Evolutionary conservation across 23 red algal genomes (phyloP).

Genomic region (Gracilaria domingensis): DNA sequence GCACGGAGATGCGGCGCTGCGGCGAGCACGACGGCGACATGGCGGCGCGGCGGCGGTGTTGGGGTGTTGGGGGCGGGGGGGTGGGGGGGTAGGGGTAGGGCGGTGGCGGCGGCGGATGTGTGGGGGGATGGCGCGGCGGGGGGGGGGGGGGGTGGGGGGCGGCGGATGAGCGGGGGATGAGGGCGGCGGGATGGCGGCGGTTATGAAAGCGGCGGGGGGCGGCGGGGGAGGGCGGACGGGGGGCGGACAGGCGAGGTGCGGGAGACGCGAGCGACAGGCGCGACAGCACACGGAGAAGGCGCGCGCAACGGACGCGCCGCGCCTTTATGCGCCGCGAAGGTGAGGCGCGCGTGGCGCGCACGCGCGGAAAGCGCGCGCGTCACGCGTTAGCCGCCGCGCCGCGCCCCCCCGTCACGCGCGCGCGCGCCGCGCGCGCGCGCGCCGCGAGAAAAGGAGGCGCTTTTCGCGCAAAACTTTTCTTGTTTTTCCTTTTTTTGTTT

Average conservation of each 20-base stretch:
- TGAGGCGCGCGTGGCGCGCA: neutral
- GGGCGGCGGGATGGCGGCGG: neutral
- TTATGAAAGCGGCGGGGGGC: neutral
- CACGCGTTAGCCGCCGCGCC: neutral
- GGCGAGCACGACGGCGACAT: neutral
- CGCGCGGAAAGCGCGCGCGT: neutral
- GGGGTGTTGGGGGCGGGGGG: neutral
- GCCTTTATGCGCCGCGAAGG: neutral
- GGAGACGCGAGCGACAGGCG: neutral
- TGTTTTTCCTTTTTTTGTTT: too few relatives aligned
- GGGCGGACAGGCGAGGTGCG: neutral
- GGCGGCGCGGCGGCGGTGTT: neutral
- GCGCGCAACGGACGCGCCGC: neutral
- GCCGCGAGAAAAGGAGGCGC: neutral
- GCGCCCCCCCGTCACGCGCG: neutral
- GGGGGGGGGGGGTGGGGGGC: too few relatives aligned
- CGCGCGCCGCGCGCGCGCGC: neutral
- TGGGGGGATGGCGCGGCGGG: neutral
- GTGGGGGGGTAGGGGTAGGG: neutral
- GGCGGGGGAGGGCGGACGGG: neutral
- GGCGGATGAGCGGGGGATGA: neutral
- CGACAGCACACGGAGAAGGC: neutral
- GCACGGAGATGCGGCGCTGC: slow-evolving; percentile 49
- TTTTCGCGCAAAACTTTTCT: too few relatives aligned
- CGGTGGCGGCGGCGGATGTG: neutral